phyloP scores from a whole-genome alignment of 73 alveolate genomes.

The Paramecium biaurelia region DNA sequence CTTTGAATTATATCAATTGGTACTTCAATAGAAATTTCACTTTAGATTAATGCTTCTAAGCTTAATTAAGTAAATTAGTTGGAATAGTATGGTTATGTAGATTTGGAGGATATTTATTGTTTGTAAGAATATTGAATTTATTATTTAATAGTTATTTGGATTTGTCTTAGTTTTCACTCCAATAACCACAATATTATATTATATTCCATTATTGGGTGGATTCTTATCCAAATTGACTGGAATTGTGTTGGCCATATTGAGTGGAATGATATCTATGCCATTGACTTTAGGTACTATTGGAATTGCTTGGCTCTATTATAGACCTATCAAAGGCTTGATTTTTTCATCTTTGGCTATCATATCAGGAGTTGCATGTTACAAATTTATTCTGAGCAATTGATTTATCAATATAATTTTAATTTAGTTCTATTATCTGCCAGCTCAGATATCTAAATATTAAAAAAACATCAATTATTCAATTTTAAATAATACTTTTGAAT shows the following conservation, averaged over 20 bases:
- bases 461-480: not conserved
- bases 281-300: not conserved
- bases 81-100: not conserved
- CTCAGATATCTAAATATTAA: not conserved
- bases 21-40: not conserved
- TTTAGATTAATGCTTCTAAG: not conserved
- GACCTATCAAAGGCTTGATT: not conserved
- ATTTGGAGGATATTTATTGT: not conserved
- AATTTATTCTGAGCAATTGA: not conserved
- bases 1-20: not conserved
- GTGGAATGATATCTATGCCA: not conserved
- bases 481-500: not conserved
- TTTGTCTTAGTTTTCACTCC: not conserved
- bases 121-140: not conserved
- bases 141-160: not conserved
- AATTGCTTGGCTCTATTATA: not conserved
- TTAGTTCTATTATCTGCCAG: not conserved
- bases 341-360: not conserved
- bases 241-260: not conserved
- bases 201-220: not conserved
- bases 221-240: not conserved
- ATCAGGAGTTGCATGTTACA: not conserved
- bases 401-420: not conserved
- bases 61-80: not conserved
- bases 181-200: not conserved